Evolutionary conservation across 2,329 filamentous ascomycete genomes (phyloP).

Genomic region (Trichoderma simmonsii): DNA sequence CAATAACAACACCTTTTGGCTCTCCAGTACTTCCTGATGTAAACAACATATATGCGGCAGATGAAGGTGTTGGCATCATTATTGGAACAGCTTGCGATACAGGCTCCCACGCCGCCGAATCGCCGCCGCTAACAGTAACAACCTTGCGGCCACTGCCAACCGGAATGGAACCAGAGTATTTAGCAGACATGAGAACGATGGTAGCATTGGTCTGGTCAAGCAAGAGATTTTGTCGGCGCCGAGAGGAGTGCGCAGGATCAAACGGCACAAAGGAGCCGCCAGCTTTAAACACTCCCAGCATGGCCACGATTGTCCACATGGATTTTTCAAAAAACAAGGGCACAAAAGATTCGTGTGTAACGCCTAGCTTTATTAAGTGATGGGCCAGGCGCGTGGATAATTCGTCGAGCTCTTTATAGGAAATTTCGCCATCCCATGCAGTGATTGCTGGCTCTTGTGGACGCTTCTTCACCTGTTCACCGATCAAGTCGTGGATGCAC

Average conservation of each 20-base stretch:
- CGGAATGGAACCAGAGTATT: constrained; percentile 26
- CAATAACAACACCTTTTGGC: too few species aligned
- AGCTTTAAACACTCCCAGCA: constrained; percentile 28
- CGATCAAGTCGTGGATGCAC: background rate
- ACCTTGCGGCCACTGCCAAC: too few species aligned
- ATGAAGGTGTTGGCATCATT: too few species aligned
- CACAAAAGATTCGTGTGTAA: constrained; percentile 29
- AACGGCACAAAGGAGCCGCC: constrained; percentile 28
- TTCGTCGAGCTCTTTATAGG: background rate
- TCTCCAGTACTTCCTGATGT: too few species aligned
- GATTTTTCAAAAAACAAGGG: constrained; percentile 31
- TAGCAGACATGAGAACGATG: constrained; percentile 22
- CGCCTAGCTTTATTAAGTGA: constrained; percentile 23
- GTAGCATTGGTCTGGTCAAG: background rate
- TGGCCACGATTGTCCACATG: constrained; percentile 21
- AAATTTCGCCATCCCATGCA: background rate
- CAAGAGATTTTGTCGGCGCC: background rate
- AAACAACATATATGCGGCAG: too few species aligned
- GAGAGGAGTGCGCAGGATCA: background rate
- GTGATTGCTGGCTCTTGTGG: background rate
- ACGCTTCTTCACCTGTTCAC: background rate
- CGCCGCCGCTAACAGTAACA: too few species aligned
- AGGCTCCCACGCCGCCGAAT: too few species aligned
- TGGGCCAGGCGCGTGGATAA: constrained; percentile 36
- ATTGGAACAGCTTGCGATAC: too few species aligned